These are phyloP conservation scores for Puccinia triticina DNA, from an alignment of 1,284 basidiomycete species.

Conservation along the genomic window DNA sequence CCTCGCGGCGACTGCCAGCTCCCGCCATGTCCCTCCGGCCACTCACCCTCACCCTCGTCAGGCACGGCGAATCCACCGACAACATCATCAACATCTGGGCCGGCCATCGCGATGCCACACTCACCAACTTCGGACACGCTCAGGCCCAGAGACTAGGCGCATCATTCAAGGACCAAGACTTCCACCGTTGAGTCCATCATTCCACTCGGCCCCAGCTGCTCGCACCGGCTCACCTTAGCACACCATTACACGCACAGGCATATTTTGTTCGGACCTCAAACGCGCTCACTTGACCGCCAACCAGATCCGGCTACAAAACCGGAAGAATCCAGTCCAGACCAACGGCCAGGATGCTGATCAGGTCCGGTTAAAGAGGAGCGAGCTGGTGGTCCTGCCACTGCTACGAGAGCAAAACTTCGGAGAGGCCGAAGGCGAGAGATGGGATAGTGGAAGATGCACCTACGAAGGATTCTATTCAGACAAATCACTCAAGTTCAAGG, in stretches of 20 bases:
- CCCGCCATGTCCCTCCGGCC: not conserved
- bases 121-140: conserved; percentile 54
- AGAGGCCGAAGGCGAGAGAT: conserved; percentile 29
- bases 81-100: conserved; percentile 55
- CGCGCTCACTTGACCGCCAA: conserved; percentile 34
- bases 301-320: conserved; percentile 23
- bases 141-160: conserved; percentile 55
- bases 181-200: conserved; percentile 52
- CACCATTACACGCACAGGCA: no score
- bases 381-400: not conserved
- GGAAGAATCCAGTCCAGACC: not conserved
- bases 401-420: conserved; percentile 33
- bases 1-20: not conserved
- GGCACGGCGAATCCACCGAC: conserved; percentile 55
- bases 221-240: no score
- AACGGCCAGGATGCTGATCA: not conserved
- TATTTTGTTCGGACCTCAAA: conserved; percentile 29
- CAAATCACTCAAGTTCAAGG: not conserved
- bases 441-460: conserved; percentile 7
- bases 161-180: conserved; percentile 54
- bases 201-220: not conserved
- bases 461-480: conserved; percentile 16
- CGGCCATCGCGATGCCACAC: conserved; percentile 54
- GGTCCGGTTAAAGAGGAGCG: not conserved
- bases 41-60: conserved; percentile 54